Base-by-base conservation (phyloP, 1,139 yeast species). In the Taphrina sp. region DNA sequence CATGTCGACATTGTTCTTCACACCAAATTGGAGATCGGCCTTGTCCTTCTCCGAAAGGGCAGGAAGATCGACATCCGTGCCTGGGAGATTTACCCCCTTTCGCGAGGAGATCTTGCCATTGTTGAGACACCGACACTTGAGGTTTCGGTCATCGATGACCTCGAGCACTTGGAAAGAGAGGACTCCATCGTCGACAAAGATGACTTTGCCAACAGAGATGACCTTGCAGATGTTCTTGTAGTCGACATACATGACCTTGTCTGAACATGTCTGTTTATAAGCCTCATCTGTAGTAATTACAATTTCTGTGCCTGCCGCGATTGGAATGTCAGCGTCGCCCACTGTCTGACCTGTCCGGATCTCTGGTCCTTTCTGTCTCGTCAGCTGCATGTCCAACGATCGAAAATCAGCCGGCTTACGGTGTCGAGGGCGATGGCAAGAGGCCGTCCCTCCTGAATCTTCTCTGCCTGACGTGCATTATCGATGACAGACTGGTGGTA, bases 1-100 rank as follows among this genome's bases (percentile, higher is more conserved):
- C 96, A 92, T 92, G 80, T 92, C 96, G 67, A 92, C 97, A 68
- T 83, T 82, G 78, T 94, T 90, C 79, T 85, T 85, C 72, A 94
- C 95, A 78, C 98, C 99, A 71, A 92, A 92, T 69, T 76, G 75
- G 71, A 92, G 78, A 73, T 94, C 98, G 61, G 80, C 79, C 76
- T 82, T 82, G 77, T 92, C 99, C 82, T 92, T 92, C 75, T 89
- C 97, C 61, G 95, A 85, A 65, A 92, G 80, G 65, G 99, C 96
- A 64, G 99, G 99, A 72, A 92, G 81, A 73, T 92, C 98, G 67
- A 92, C 98, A 71, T 92, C 97, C 64, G 98, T 92, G 73, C 94
- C 94, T 74, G 99, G 99, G 72, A 92, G 80, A 79, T 92, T 94
- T 66, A 92, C 97, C 77, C 99, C 98, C 83, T 94, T 92, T 80